These are phyloP conservation scores for Aspergillus panamensis DNA, from an alignment of 495 filamentous ascomycete species.

Conservation along the genomic window DNA sequence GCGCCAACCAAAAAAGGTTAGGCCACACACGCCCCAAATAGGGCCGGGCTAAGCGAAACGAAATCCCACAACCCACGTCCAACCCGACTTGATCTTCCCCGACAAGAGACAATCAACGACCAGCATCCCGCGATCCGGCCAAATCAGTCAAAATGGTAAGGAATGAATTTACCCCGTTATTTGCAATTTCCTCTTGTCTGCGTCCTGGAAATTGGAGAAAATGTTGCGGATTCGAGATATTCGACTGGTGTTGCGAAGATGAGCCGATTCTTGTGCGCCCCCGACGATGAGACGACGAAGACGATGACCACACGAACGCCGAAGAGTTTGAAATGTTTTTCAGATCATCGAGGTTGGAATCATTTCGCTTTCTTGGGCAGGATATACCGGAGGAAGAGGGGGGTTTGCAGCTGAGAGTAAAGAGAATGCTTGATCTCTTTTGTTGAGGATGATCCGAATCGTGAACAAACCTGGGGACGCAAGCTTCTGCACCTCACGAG, in stretches of 20 bases:
- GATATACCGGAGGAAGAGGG: too few species aligned
- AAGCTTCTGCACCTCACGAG: too few species aligned
- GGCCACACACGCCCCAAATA: constrained; percentile 32
- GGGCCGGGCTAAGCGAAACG: constrained; percentile 48
- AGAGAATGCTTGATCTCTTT: too few species aligned
- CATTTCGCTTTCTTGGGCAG: neutral
- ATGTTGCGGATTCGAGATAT: constrained; percentile 12
- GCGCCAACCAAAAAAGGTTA: constrained; percentile 30
- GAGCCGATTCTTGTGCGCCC: neutral
- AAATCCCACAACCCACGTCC: constrained; percentile 44
- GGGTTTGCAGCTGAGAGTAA: too few species aligned
- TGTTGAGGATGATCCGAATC: too few species aligned
- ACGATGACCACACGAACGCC: neutral
- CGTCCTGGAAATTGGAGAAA: constrained; percentile 27
- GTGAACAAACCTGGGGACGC: too few species aligned
- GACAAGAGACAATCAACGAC: constrained; percentile 51
- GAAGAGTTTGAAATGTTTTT: neutral
- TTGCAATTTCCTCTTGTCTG: constrained; percentile 4
- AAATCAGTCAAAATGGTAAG: constrained; percentile 62
- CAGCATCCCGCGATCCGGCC: constrained; percentile 46
- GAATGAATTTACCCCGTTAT: constrained; percentile 17
- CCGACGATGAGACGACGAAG: neutral
- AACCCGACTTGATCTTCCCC: constrained; percentile 40
- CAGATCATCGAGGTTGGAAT: neutral
- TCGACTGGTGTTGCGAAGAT: neutral